Evolutionary conservation across 140 eudicot species (phyloP).

Genomic region (Senecio squalidus): DNA sequence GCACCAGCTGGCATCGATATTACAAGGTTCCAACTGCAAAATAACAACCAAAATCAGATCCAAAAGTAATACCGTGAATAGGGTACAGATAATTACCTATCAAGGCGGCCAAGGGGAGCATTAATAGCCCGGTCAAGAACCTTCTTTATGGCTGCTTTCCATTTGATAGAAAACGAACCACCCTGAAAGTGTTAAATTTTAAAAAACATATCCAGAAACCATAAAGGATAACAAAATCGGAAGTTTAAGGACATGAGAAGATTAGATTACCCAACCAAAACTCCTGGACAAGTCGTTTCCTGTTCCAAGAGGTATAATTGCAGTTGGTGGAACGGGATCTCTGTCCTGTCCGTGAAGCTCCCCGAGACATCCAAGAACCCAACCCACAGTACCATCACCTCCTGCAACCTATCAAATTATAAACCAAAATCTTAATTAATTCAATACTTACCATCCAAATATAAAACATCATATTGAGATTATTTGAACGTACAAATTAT

Average conservation of each 20-base stretch:
- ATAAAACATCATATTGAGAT: not conserved
- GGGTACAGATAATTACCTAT: no score
- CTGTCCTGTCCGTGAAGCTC: slow-evolving; percentile 63
- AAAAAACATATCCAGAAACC: not conserved
- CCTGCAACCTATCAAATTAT: slow-evolving; percentile 69
- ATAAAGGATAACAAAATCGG: not conserved
- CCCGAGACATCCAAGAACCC: slow-evolving; percentile 88
- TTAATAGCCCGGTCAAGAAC: slow-evolving; percentile 42
- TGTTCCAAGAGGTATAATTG: slow-evolving; percentile 83
- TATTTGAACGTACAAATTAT: not conserved
- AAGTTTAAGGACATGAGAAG: not conserved
- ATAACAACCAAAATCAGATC: no score
- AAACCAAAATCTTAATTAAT: not conserved
- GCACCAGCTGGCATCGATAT: slow-evolving; percentile 66
- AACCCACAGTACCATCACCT: slow-evolving; percentile 96
- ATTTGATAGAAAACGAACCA: slow-evolving; percentile 69
- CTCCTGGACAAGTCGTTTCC: slow-evolving; percentile 85
- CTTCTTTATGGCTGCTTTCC: slow-evolving; percentile 67
- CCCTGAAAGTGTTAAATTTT: slow-evolving; percentile 39
- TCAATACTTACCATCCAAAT: not conserved
- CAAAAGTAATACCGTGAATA: no score
- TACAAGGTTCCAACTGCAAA: slow-evolving; percentile 73
- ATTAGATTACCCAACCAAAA: slow-evolving; percentile 74
- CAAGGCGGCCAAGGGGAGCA: slow-evolving; percentile 43
- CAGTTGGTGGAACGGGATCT: slow-evolving; percentile 78